Evolutionary conservation across 805 yeast species (phyloP).

Genomic region (Cyberlindnera xylosilytica): DNA sequence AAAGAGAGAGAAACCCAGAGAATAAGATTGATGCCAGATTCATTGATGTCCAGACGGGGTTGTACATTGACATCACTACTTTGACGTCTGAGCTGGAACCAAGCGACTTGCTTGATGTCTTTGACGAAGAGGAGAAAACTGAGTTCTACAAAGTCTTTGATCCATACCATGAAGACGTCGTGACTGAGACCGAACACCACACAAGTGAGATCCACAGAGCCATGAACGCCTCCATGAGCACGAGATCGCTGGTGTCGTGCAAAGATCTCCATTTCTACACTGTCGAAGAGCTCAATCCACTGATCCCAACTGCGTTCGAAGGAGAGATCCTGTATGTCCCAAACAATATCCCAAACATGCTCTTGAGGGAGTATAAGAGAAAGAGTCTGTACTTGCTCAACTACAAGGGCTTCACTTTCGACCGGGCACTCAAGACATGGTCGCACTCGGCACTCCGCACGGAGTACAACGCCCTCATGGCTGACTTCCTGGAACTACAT

Average conservation of each 20-base stretch:
- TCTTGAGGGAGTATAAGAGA: conserved; percentile 46
- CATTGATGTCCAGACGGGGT: conserved; percentile 66
- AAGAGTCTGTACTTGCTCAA: conserved; percentile 34
- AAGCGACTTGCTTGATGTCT: background rate
- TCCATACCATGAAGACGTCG: conserved; percentile 30
- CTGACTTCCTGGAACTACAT: conserved; percentile 15
- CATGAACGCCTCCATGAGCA: conserved; percentile 26
- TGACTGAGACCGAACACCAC: conserved; percentile 29
- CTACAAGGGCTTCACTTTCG: conserved; percentile 41
- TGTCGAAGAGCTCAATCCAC: conserved; percentile 48
- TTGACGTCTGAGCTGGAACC: conserved; percentile 17
- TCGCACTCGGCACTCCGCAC: conserved; percentile 12
- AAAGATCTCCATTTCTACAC: conserved; percentile 58
- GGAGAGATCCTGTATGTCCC: conserved; percentile 61
- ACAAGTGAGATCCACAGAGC: conserved; percentile 31
- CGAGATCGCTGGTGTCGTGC: conserved; percentile 41
- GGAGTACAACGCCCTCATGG: conserved; percentile 18
- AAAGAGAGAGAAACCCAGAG: conserved; percentile 49
- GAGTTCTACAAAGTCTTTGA: conserved; percentile 14
- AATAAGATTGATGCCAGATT: conserved; percentile 73
- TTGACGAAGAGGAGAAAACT: conserved; percentile 7
- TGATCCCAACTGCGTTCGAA: conserved; percentile 51
- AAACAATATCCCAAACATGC: conserved; percentile 36
- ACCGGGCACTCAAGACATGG: conserved; percentile 19
- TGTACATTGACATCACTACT: conserved; percentile 73